Evolutionary conservation across 768 basidiomycete genomes (phyloP).

Genomic region (Trametes sanguinea): DNA sequence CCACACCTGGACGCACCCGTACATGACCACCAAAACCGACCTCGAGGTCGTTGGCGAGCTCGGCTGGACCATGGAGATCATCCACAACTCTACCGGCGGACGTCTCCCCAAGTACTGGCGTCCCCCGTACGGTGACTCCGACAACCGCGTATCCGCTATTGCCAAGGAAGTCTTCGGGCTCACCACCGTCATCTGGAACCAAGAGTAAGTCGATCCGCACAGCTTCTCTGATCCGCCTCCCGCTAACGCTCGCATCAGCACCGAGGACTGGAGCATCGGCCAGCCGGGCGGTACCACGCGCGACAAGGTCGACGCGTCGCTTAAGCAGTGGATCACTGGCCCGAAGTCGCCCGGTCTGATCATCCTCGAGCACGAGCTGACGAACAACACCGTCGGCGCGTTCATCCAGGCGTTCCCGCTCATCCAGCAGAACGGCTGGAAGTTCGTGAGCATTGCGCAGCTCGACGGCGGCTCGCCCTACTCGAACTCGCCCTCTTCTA

Average conservation of each 20-base stretch:
- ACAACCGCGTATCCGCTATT: constrained; percentile 82
- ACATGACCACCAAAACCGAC: constrained; percentile 53
- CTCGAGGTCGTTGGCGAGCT: constrained; percentile 46
- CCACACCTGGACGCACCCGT: constrained; percentile 49
- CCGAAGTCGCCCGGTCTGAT: constrained; percentile 79
- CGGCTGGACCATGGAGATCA: constrained; percentile 57
- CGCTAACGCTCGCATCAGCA: constrained; percentile 42
- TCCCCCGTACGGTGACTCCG: constrained; percentile 86
- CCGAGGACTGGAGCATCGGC: constrained; percentile 74
- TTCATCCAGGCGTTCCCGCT: constrained; percentile 69
- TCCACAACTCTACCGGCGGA: constrained; percentile 63
- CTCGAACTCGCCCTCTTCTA: constrained; percentile 25
- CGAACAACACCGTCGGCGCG: constrained; percentile 55
- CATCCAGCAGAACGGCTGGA: constrained; percentile 73
- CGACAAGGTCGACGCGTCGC: constrained; percentile 45
- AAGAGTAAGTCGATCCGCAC: constrained; percentile 55
- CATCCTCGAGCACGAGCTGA: constrained; percentile 83
- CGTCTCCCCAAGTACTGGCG: constrained; percentile 77
- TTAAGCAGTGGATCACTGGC: constrained; percentile 63
- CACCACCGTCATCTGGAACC: constrained; percentile 87
- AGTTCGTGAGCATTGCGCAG: constrained; percentile 53
- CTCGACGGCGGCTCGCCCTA: constrained; percentile 28
- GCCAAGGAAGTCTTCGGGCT: constrained; percentile 87
- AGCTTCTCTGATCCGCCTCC: constrained; percentile 1
- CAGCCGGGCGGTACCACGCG: constrained; percentile 44